Evolutionary conservation across 169 alveolate genomes (phyloP).

Genomic region (Eimeria acervulina): DNA sequence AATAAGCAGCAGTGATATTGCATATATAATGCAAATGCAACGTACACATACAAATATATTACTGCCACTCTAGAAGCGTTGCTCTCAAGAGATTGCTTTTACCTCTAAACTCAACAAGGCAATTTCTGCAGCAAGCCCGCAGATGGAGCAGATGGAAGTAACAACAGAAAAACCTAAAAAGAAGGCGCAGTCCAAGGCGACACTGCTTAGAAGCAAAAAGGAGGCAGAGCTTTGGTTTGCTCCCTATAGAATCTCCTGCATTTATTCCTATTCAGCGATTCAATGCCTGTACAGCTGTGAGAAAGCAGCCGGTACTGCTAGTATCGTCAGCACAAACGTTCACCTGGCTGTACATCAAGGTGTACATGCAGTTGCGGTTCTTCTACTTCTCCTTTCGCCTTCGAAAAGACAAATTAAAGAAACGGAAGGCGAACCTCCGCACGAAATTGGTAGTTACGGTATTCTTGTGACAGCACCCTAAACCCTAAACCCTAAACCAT

Average conservation of each 20-base stretch:
- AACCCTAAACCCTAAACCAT: conserved; percentile 18
- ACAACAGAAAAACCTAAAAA: background rate
- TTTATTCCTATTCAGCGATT: background rate
- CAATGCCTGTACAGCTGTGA: background rate
- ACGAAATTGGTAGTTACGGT: background rate
- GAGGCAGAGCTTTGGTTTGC: background rate
- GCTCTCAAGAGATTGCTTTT: background rate
- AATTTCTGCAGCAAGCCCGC: background rate
- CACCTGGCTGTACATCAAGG: too few relatives aligned
- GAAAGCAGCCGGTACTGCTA: background rate
- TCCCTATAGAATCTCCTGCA: background rate
- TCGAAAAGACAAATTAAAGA: background rate
- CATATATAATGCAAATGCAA: too few relatives aligned
- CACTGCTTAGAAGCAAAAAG: background rate
- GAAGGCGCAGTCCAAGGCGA: background rate
- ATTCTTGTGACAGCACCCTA: background rate
- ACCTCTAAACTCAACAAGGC: background rate
- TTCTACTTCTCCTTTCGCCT: background rate
- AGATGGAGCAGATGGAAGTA: background rate
- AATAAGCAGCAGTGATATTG: too few relatives aligned
- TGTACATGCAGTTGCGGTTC: background rate
- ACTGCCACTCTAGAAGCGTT: too few relatives aligned
- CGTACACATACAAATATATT: too few relatives aligned
- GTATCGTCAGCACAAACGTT: background rate
- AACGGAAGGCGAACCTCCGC: background rate